Base-by-base conservation (phyloP, 2,329 filamentous ascomycete genomes). In the Plenodomus tracheiphilus region DNA sequence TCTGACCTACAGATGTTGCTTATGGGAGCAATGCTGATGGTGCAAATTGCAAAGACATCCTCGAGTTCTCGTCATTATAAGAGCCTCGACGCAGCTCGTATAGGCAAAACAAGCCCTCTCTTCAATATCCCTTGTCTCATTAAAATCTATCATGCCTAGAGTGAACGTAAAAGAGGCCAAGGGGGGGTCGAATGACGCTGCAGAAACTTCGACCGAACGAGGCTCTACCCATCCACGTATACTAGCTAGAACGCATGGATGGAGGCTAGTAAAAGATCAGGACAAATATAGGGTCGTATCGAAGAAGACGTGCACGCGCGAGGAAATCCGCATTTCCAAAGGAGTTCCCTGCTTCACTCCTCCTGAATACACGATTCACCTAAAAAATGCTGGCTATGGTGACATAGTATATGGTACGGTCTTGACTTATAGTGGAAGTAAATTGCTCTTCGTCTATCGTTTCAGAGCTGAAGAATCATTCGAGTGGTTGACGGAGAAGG, bases 361-460 rank as follows among this genome's bases (percentile, higher is more conserved):
- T 39, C 37, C 37, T 39, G 37, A 39, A 39, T 39, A 39, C 37
- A 39, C 37, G 37, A 39, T 20, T 39, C 37, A 39, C 37, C 37
- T 39, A 18, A 39, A 39, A 39, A 39, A 39, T 39, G 37, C 37
- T 39, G 37, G 37, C 37, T 39, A 39, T 39, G 37, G 37, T 39
- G 17, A 39, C 37, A 39, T 39, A 21, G 18, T 18, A 39, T 21
- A 18, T 39, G 37, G 37, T 39, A 39, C 37, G 19, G 37, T 39
- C 37, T 39, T 39, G 37, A 39, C 37, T 39, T 39, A 39, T 39
- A 39, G 37, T 39, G 18, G 37, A 39, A 39, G 37, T 39, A 39
- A 39, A 39, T 39, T n/a, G 37, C 37, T 39, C 37, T 39, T 39
- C 37, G 37, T 39, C 37, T 39, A 39, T 39, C 37, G 37, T 39